These are phyloP conservation scores for Penicillium diatomitis DNA, from an alignment of 495 filamentous ascomycete species.

Conservation along the genomic window DNA sequence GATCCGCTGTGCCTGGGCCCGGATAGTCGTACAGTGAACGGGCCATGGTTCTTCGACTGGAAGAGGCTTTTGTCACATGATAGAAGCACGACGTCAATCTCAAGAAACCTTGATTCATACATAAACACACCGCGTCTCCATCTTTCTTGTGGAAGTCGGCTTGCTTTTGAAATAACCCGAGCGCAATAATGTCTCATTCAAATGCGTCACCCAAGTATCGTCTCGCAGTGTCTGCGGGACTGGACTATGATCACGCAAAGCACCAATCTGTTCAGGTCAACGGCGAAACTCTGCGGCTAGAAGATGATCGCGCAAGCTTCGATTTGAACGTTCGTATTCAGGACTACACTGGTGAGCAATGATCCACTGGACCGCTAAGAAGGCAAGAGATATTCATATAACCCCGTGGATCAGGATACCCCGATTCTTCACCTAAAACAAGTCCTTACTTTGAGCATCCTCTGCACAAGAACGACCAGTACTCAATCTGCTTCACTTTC, in stretches of 20 bases:
- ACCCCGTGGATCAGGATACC: conserved; percentile 37
- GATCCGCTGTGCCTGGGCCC: too few species aligned
- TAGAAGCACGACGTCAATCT: background rate
- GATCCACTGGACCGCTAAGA: background rate
- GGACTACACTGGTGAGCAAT: conserved; percentile 42
- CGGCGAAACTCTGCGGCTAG: conserved; percentile 44
- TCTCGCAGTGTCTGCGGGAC: conserved; percentile 50
- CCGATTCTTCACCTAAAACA: conserved; percentile 45
- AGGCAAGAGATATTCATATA: conserved; percentile 14
- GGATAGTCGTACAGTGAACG: too few species aligned
- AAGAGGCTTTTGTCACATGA: background rate
- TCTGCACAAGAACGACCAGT: conserved; percentile 63
- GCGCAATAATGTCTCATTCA: background rate
- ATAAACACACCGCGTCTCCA: background rate
- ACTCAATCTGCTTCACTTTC: conserved; percentile 71
- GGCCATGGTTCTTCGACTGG: too few species aligned
- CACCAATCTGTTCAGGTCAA: conserved; percentile 72
- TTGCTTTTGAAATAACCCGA: background rate
- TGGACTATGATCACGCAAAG: conserved; percentile 54
- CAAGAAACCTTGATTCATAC: background rate
- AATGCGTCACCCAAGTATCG: conserved; percentile 19
- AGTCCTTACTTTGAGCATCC: conserved; percentile 66
- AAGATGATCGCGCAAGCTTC: conserved; percentile 47
- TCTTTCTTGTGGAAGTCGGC: background rate
- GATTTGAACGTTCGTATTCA: conserved; percentile 64